phyloP scores from a whole-genome alignment of 257 asterid species.

The Primulina huaijiensis region DNA sequence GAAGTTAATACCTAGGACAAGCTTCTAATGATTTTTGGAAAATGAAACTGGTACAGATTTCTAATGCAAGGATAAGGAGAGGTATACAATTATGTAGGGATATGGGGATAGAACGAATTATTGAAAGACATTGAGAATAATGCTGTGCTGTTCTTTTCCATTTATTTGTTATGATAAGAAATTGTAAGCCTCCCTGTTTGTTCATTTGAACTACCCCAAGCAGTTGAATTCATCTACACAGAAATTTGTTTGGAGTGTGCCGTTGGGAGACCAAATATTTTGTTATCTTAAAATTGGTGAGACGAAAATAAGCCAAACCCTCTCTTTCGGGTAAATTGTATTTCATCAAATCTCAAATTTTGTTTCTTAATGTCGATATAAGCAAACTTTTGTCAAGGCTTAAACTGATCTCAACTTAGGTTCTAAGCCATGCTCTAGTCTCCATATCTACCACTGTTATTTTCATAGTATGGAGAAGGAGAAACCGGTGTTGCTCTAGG shows the following conservation, averaged over 20 bases:
- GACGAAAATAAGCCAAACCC: background rate
- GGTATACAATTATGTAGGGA: background rate
- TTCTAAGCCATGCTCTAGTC: background rate
- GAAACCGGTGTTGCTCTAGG: background rate
- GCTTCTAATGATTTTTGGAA: background rate
- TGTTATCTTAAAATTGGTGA: background rate
- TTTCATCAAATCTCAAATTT: slow-evolving; percentile 6
- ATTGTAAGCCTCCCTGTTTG: background rate
- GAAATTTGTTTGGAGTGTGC: slow-evolving; percentile 7
- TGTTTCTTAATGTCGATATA: background rate
- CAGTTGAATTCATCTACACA: background rate
- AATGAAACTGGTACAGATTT: background rate
- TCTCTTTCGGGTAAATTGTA: slow-evolving; percentile 3
- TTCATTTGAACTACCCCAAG: slow-evolving; percentile 1
- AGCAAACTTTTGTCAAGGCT: background rate
- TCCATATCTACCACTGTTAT: background rate
- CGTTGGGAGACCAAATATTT: background rate
- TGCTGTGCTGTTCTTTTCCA: background rate
- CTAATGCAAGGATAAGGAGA: slow-evolving; percentile 5
- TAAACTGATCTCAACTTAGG: background rate
- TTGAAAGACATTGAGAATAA: slow-evolving; percentile 1
- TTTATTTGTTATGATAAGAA: background rate
- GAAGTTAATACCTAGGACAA: background rate
- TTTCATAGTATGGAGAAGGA: slow-evolving; percentile 1
- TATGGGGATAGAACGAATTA: background rate